Conservation (phyloP, 2,329 filamentous ascomycete species). For the Trichoderma oligosporum region DNA sequence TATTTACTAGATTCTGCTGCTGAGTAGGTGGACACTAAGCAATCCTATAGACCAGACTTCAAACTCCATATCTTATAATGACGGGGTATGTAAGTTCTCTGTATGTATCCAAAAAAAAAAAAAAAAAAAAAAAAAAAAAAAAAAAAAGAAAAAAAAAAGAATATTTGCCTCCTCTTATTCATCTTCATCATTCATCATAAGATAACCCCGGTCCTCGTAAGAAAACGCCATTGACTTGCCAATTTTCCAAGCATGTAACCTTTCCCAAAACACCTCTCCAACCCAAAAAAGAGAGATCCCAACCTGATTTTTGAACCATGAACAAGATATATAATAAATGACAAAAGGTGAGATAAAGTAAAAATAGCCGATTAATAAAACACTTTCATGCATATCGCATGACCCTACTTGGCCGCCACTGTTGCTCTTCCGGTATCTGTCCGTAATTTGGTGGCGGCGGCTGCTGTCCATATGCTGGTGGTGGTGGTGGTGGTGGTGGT, state of each 20-base stretch:
- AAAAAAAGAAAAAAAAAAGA: not conserved
- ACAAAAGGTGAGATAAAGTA: not conserved
- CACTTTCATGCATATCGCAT: conserved; percentile 31
- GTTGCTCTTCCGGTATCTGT: conserved; percentile 19
- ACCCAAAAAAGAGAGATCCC: not conserved
- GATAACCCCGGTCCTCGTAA: not conserved
- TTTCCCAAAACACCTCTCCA: not conserved
- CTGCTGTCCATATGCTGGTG: conserved; percentile 5
- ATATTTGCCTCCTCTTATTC: not conserved
- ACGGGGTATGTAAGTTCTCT: not conserved
- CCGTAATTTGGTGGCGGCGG: conserved; percentile 10
- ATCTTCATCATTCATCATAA: conserved; percentile 13
- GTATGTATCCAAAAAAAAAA: not conserved
- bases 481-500: conserved; percentile 4
- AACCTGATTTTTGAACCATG: not conserved
- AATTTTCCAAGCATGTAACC: not conserved
- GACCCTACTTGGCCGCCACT: conserved; percentile 23
- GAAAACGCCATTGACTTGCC: conserved; percentile 12
- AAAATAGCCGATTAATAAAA: not conserved
- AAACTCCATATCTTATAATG: not conserved
- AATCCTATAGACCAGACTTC: not conserved
- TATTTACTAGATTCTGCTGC: too few species aligned
- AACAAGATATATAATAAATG: not conserved
- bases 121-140: not conserved
- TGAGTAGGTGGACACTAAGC: not conserved